Evolutionary conservation across 1,139 yeast species (phyloP), one percentile per base, ranked within the genome.

Genomic region (Hansenula anomala): DNA sequence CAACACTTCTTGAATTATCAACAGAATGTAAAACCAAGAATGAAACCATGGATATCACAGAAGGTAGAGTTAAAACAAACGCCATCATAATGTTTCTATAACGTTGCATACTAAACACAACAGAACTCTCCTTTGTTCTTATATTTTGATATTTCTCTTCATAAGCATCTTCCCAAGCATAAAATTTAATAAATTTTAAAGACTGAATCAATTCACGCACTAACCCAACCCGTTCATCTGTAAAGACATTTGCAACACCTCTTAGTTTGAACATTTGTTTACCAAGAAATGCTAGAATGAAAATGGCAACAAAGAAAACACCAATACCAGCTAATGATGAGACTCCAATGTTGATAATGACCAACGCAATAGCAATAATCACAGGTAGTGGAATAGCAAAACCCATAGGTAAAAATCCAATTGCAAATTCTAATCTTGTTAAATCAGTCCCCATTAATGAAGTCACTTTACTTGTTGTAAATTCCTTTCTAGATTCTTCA

Each of bases 371-470:
- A 33, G 80, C 69, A 34, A 77, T 68, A 11, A 66, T 70, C n/a
- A 79, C 54, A 1, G 80, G 71, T 10, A 77, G 66, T 0, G 87
- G 82, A 50, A 81, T 69, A 22, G 77, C 67, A 42, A 80, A 56
- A n/a, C 78, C 56, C 52, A 77, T 72, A 3, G 86, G 84, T 46
- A 78, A 78, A 61, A 79, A 81, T 12, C 77, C 73, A 18, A 77
- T 55, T 4, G 90, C 89, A 54, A 81, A 73, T 54, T 85, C 94
- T 28, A 87, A 71, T 50, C 94, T 74, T 24, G 88, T 75, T 39
- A 87, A 67, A 54, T 86, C 96, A 3, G 90, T 78, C 15, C 90
- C 81, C 58, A 87, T 70, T 54, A 84, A 62, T 16, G 84, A 77
- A 4, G 90, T 81, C 37, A 87, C 69, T 45, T 72, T 75, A 41